phyloP scores from a whole-genome alignment of 306 rosid species.

The Luffa acutangula region DNA sequence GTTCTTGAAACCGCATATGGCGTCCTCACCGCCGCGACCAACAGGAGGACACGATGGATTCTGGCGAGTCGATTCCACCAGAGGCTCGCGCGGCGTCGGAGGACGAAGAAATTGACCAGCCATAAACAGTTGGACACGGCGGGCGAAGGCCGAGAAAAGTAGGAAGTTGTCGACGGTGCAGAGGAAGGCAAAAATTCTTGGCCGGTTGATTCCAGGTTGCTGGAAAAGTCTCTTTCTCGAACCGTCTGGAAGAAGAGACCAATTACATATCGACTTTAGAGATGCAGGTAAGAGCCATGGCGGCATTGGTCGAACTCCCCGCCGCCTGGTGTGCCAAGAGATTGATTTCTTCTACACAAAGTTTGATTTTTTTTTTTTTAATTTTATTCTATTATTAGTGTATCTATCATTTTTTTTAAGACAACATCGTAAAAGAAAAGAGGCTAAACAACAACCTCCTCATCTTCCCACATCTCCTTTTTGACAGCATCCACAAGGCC shows the following conservation, averaged over 20 bases:
- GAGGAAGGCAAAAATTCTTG: constrained; percentile 41
- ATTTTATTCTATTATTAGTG: too few relatives aligned
- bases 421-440: too few relatives aligned
- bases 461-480: too few relatives aligned
- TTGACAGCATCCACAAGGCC: too few relatives aligned
- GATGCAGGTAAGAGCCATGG: constrained; percentile 87
- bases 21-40: constrained; percentile 52
- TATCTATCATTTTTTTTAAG: too few relatives aligned
- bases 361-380: too few relatives aligned
- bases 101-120: constrained; percentile 27
- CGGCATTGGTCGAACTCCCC: constrained; percentile 47
- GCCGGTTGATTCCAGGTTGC: constrained; percentile 87
- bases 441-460: too few relatives aligned
- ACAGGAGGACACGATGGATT: constrained; percentile 64
- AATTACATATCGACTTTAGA: constrained; percentile 72
- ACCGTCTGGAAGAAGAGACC: constrained; percentile 69
- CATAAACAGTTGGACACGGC: constrained; percentile 20
- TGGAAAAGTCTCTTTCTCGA: constrained; percentile 51
- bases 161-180: constrained; percentile 30
- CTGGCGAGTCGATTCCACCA: constrained; percentile 33
- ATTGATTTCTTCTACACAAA: too few relatives aligned
- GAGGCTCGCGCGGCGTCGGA: constrained; percentile 21
- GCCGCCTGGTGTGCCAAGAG: too few relatives aligned
- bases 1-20: constrained; percentile 58
- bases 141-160: constrained; percentile 9